Evolutionary conservation across 192 early-diverging fungal genomes (phyloP), one percentile per base, ranked within the genome.

Genomic region (Linnemannia zychae): DNA sequence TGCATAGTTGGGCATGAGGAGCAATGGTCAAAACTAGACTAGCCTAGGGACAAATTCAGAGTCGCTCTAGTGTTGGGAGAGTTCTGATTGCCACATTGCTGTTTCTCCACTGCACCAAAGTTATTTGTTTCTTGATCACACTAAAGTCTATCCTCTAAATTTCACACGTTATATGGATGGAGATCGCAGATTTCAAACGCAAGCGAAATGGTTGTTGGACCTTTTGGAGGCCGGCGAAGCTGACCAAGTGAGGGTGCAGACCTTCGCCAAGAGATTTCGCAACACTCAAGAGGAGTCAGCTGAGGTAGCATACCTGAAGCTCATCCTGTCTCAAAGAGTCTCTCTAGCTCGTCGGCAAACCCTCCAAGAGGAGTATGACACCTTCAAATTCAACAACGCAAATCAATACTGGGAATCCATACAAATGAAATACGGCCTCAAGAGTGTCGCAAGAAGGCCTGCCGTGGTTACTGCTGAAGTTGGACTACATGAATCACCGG

Each of bases 341-440:
- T n/a, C n/a, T n/a, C n/a, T n/a, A n/a, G n/a, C 57, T 63, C 57
- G 57, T 63, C 57, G 57, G 18, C 57, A 63, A 63, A 63, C 57
- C 57, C 18, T 63, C 18, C 57, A 63, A 63, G 7, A 63, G 57
- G 57, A 31, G 57, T 63, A 63, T 63, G 57, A 63, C 57, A n/a
- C n/a, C n/a, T n/a, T n/a, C n/a, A n/a, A n/a, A n/a, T n/a, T n/a
- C n/a, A n/a, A n/a, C n/a, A n/a, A n/a, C n/a, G n/a, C n/a, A n/a
- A n/a, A n/a, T n/a, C n/a, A n/a, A n/a, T n/a, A n/a, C n/a, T n/a
- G n/a, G n/a, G n/a, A n/a, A n/a, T n/a, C n/a, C n/a, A n/a, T n/a
- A n/a, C n/a, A n/a, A n/a, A n/a, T n/a, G n/a, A n/a, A n/a, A n/a
- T n/a, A n/a, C n/a, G n/a, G n/a, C n/a, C n/a, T n/a, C n/a, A n/a